Conservation (phyloP, 2,329 filamentous ascomycete genomes). For the Penicillium sumatraense region DNA sequence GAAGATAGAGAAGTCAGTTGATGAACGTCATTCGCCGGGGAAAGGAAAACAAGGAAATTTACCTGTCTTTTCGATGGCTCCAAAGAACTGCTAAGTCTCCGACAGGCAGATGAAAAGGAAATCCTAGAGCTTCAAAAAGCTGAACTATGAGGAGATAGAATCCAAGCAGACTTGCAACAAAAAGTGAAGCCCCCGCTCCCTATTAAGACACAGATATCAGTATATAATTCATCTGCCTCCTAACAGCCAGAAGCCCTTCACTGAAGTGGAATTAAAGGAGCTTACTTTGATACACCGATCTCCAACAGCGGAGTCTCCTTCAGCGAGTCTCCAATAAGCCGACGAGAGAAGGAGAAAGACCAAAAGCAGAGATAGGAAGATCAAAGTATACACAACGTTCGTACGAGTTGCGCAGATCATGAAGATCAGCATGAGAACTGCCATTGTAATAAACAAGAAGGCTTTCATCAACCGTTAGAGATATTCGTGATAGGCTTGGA, state of each 20-base stretch:
- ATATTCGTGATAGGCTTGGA: background rate
- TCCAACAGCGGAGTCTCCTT: constrained; percentile 37
- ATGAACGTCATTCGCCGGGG: background rate
- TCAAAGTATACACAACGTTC: constrained; percentile 71
- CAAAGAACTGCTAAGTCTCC: constrained; percentile 32
- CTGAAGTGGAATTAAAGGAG: too few relatives aligned
- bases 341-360: constrained; percentile 65
- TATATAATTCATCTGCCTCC: background rate
- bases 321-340: constrained; percentile 62
- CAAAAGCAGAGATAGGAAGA: constrained; percentile 68
- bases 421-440: constrained; percentile 68
- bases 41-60: background rate
- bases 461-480: constrained; percentile 12
- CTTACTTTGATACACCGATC: constrained; percentile 33
- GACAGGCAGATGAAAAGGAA: constrained; percentile 56
- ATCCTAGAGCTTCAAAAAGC: constrained; percentile 58
- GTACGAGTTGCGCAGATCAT: constrained; percentile 72
- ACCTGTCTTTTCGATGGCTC: constrained; percentile 9
- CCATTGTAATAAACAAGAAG: constrained; percentile 71
- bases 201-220: constrained; percentile 13
- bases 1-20: background rate
- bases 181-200: constrained; percentile 54
- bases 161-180: constrained; percentile 53
- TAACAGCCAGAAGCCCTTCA: too few relatives aligned
- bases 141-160: constrained; percentile 62